Evolutionary conservation across 352 stramenopile genomes (phyloP).

Genomic region (Pythium myriotylum): DNA sequence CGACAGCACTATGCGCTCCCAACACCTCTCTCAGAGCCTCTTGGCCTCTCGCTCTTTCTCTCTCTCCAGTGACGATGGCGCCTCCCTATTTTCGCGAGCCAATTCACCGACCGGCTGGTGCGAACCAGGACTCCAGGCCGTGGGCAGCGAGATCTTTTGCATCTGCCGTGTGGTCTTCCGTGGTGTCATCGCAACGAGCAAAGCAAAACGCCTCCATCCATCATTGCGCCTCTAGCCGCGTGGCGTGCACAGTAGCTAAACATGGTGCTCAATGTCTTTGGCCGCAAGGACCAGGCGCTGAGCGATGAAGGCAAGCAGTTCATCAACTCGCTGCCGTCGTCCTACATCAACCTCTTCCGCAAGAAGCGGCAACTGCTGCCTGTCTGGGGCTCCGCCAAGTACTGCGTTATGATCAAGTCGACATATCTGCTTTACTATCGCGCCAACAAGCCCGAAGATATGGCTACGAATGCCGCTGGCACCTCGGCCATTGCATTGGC

Average conservation of each 20-base stretch:
- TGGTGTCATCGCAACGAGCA: not conserved
- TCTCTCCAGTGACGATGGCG: not conserved
- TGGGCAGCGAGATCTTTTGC: constrained; percentile 8
- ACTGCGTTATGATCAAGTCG: constrained; percentile 89
- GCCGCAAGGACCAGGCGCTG: constrained; percentile 63
- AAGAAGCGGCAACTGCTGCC: constrained; percentile 81
- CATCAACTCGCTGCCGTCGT: constrained; percentile 80
- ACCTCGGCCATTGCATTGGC: constrained; percentile 1
- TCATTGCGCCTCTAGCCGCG: constrained; percentile 29
- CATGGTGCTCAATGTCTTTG: constrained; percentile 85
- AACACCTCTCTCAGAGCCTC: constrained; percentile 5
- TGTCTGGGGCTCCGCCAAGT: constrained; percentile 85
- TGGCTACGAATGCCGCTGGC: constrained; percentile 12
- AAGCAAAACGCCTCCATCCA: no score
- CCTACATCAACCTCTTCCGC: constrained; percentile 85
- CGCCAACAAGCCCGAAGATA: constrained; percentile 58
- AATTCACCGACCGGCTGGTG: not conserved
- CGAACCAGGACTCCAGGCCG: constrained; percentile 33
- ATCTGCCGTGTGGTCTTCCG: not conserved
- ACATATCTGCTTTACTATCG: constrained; percentile 86
- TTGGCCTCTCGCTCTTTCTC: not conserved
- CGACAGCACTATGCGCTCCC: constrained; percentile 3
- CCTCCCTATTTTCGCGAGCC: constrained; percentile 22
- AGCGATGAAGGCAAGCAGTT: constrained; percentile 84
- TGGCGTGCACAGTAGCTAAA: constrained; percentile 5